Evolutionary conservation across 1,284 basidiomycete species (phyloP).

Genomic region (Porodaedalea pini): DNA sequence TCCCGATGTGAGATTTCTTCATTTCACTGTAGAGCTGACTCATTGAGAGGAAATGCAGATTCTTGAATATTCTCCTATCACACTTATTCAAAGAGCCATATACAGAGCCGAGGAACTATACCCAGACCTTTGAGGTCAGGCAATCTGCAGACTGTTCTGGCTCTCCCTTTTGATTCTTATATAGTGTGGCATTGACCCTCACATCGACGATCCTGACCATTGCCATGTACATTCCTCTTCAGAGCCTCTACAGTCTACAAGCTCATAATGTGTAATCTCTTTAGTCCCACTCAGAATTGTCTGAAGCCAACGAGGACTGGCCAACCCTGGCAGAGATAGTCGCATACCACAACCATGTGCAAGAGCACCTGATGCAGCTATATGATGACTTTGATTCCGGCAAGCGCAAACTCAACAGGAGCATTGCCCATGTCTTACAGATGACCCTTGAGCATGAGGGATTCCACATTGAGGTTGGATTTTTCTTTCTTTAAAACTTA

Average conservation of each 20-base stretch:
- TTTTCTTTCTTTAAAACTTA: background rate
- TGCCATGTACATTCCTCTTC: slow-evolving; percentile 62
- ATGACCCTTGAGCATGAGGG: slow-evolving; percentile 88
- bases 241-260: no score
- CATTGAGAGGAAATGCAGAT: slow-evolving; percentile 26
- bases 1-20: slow-evolving; percentile 41
- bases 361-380: slow-evolving; percentile 61
- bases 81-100: slow-evolving; percentile 51
- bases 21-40: background rate
- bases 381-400: slow-evolving; percentile 68
- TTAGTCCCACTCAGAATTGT: slow-evolving; percentile 82
- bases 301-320: slow-evolving; percentile 83
- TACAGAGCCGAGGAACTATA: slow-evolving; percentile 55
- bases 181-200: slow-evolving; percentile 90
- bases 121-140: slow-evolving; percentile 38
- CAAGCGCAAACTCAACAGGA: slow-evolving; percentile 53
- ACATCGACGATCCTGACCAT: slow-evolving; percentile 83
- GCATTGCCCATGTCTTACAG: slow-evolving; percentile 72
- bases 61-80: slow-evolving; percentile 71
- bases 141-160: background rate
- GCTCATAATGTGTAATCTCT: no score
- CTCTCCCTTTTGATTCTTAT: slow-evolving; percentile 24
- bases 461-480: slow-evolving; percentile 75
- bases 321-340: slow-evolving; percentile 74
- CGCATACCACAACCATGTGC: slow-evolving; percentile 74